A percentile compares a stretch with the other conserved stretches of the same genome.
These are phyloP conservation scores for Rosa rugosa DNA, from an alignment of 306 rosid species.

Conservation along the genomic window DNA sequence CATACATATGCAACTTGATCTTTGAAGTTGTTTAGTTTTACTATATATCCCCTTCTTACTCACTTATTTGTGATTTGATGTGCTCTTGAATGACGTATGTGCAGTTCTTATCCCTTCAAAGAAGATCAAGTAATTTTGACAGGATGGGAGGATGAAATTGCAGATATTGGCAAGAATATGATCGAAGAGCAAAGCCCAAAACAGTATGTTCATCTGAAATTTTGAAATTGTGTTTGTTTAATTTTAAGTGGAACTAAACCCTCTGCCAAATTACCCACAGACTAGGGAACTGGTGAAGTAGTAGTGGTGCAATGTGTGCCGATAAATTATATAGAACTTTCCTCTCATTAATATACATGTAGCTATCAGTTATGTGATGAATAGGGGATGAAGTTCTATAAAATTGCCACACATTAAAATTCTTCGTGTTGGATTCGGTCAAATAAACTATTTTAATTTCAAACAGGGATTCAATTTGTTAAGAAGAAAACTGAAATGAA, in stretches of 20 bases:
- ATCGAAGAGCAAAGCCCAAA: conserved; percentile 74
- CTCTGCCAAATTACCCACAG: background rate
- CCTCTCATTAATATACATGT: background rate
- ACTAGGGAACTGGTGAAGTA: background rate
- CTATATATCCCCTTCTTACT: background rate
- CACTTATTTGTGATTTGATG: background rate
- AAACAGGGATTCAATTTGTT: background rate
- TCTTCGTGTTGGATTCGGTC: background rate
- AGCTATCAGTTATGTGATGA: background rate
- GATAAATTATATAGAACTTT: background rate
- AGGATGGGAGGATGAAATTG: conserved; percentile 85
- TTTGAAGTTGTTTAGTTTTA: background rate
- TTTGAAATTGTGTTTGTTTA: background rate
- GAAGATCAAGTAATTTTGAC: conserved; percentile 57
- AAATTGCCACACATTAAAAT: background rate
- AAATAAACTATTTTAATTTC: background rate
- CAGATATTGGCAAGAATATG: conserved; percentile 60
- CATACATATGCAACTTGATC: background rate
- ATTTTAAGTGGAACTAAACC: background rate
- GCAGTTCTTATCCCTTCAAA: conserved; percentile 49
- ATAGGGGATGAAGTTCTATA: background rate
- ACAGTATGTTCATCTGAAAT: conserved; percentile 48
- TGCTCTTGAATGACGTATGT: background rate
- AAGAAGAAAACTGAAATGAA: background rate
- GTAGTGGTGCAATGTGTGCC: background rate